Percentiles rank a stretch among this genome's conserved stretches.
phyloP scores from a whole-genome alignment of 306 rosid genomes.

The Prunus mume region DNA sequence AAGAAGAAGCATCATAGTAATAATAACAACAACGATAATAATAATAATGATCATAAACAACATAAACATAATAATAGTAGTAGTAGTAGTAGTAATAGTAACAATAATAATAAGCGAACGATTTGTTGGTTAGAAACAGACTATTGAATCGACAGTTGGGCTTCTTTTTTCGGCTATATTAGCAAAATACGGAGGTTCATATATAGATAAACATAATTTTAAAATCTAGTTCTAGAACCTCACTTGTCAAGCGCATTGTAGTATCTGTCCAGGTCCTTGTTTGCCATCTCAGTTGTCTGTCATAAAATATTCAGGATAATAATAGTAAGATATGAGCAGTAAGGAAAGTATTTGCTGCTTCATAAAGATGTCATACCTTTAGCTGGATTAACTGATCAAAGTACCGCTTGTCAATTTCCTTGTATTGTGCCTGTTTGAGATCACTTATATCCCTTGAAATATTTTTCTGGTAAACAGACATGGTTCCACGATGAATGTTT shows the following conservation, averaged over 20 bases:
- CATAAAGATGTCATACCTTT: constrained; percentile 50
- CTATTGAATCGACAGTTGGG: no score
- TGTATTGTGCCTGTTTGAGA: constrained; percentile 83
- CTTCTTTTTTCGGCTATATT: not conserved
- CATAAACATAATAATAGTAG: no score
- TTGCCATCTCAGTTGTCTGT: constrained; percentile 98
- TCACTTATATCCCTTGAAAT: constrained; percentile 74
- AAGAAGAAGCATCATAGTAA: no score
- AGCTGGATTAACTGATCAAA: constrained; percentile 93
- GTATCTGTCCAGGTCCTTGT: constrained; percentile 98
- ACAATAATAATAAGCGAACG: no score
- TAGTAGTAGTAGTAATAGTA: no score
- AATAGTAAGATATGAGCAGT: constrained; percentile 6
- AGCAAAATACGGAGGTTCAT: not conserved
- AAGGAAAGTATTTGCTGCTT: constrained; percentile 4
- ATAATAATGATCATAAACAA: no score
- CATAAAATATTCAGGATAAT: constrained; percentile 21
- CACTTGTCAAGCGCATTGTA: constrained; percentile 96
- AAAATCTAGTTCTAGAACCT: constrained; percentile 27
- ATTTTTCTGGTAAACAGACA: constrained; percentile 71
- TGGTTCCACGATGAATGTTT: constrained; percentile 74
- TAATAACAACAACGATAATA: no score
- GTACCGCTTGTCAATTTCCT: constrained; percentile 89
- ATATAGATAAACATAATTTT: not conserved
- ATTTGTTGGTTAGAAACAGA: not conserved